Base-by-base conservation (phyloP, 768 basidiomycete genomes). In the Leucosporidium creatinivorum region DNA sequence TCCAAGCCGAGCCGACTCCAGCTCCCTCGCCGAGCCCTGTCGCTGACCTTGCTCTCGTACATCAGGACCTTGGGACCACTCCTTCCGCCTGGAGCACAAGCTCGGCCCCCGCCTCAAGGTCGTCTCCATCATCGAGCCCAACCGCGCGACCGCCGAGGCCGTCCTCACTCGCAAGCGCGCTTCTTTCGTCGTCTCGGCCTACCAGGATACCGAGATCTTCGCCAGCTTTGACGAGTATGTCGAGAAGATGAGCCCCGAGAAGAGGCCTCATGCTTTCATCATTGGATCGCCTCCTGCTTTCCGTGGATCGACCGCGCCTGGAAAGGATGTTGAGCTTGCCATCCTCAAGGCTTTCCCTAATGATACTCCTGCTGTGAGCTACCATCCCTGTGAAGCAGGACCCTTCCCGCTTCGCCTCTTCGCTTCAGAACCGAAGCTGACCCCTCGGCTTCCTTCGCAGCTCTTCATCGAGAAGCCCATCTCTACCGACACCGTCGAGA, bases 51-150 rank as follows among this genome's bases (percentile, higher is more conserved):
- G 13, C 52, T 18, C 51, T 52, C 5, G 25, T 30, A n/a, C 26
- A 2, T 7, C 19, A 23, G 72, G 72, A 31, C 73, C 68, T 26
- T 68, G 62, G 74, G 78, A 79, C 73, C 80, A 81, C 76, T 81
- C 80, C 50, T 80, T 80, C 79, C 79, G 80, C 68, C 78, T 81
- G 71, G 80, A 81, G 70, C 65, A 91, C 79, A 93, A 98, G 82
- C 88, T 98, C 68, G 94, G 94, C 57, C 87, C 86, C 26, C 90
- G 94, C 72, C 89, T 98, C 79, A 97, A 94, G 78, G 91, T 99
- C 65, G 86, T 93, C 69, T 94, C 91, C 30, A 82, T 99, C 66
- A 87, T 99, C 76, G 94, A 99, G 78, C 94, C 94, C 25, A 87
- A 86, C 30, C 82, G 85, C 65, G 87, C 89, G 52, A 90, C 91